Evolutionary conservation across 139 green algal species (phyloP).

Genomic region (Coelastrella sp.): DNA sequence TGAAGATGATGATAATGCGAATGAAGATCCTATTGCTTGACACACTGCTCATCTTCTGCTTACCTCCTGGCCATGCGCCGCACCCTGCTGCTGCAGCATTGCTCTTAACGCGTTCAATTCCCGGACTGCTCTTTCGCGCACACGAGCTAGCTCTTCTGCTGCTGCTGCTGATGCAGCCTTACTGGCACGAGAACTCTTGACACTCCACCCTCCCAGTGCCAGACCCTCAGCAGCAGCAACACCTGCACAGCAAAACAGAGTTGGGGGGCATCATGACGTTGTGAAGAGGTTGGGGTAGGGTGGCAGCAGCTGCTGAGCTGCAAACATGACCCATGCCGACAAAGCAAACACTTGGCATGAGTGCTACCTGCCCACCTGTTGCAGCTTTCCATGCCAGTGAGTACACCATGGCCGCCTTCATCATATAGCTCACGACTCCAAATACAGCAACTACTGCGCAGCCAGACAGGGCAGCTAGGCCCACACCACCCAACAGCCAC

Average conservation of each 20-base stretch:
- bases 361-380: neutral
- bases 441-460: slow-evolving; percentile 29
- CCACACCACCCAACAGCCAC: slow-evolving; percentile 20
- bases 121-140: neutral
- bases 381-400: slow-evolving; percentile 42
- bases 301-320: neutral
- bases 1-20: neutral
- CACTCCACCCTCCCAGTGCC: slow-evolving; percentile 35
- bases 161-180: neutral
- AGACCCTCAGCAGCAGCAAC: slow-evolving; percentile 44
- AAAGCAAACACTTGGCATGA: no score
- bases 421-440: slow-evolving; percentile 19
- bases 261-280: neutral
- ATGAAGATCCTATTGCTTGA: neutral
- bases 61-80: slow-evolving; percentile 18
- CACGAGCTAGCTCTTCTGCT: neutral
- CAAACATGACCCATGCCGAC: no score
- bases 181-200: neutral
- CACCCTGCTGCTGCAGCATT: slow-evolving; percentile 36
- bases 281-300: neutral
- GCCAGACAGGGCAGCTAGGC: neutral
- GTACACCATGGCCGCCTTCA: slow-evolving; percentile 45
- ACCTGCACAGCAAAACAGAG: neutral
- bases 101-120: slow-evolving; percentile 18
- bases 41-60: neutral